Conservation (phyloP, 176 grass and related monocot genomes). For the Triticum aestivum region DNA sequence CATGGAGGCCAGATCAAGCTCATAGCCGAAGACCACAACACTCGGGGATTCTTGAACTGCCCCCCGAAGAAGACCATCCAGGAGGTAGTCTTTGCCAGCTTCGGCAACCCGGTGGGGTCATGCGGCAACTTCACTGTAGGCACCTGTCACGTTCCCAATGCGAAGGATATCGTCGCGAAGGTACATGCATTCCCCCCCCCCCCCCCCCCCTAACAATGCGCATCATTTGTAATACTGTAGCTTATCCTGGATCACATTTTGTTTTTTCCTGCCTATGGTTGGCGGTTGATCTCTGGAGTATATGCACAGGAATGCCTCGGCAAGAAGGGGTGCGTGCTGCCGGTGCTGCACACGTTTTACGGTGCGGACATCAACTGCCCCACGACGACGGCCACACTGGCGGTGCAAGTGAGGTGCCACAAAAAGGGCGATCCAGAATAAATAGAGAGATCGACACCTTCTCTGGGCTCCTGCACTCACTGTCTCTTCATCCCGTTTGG, state of each 20-base stretch:
- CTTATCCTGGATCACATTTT: neutral
- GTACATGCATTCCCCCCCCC: conserved; percentile 26
- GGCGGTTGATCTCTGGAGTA: neutral
- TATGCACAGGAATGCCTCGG: conserved; percentile 67
- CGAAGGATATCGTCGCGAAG: conserved; percentile 56
- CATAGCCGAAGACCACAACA: conserved; percentile 43
- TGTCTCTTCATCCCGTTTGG: conserved; percentile 5
- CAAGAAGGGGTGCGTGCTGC: conserved; percentile 54
- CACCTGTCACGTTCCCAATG: conserved; percentile 55
- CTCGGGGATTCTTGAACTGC: conserved; percentile 60
- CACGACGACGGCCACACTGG: conserved; percentile 54
- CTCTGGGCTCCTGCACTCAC: neutral
- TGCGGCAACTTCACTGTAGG: conserved; percentile 78
- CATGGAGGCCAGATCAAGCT: conserved; percentile 51
- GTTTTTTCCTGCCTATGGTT: neutral
- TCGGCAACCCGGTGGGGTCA: conserved; percentile 65
- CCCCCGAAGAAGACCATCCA: conserved; percentile 56
- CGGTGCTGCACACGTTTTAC: conserved; percentile 46
- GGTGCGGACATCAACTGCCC: conserved; percentile 58
- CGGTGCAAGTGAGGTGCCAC: conserved; percentile 66
- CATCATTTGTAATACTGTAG: neutral
- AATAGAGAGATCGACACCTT: neutral
- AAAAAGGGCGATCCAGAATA: conserved; percentile 34
- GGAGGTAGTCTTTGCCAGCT: conserved; percentile 79
- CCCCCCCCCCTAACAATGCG: neutral